phyloP scores from a whole-genome alignment of 257 asterid genomes.

The Penstemon davidsonii region DNA sequence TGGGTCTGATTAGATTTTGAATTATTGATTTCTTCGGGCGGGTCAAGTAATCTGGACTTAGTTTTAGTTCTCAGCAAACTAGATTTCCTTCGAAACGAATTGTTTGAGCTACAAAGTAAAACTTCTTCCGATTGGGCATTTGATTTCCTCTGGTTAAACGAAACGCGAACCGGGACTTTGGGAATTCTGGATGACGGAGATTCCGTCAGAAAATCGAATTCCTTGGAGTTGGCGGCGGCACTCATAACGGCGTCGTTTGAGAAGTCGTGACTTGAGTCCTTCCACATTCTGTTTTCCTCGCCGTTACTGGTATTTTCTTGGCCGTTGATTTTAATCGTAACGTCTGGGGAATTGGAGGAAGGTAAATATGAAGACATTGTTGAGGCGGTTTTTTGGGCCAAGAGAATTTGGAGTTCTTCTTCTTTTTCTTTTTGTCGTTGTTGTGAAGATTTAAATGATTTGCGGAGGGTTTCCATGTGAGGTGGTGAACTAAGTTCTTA shows the following conservation, averaged over 20 bases:
- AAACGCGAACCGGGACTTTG: too few species aligned
- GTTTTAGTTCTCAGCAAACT: constrained; percentile 15
- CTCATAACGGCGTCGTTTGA: constrained; percentile 42
- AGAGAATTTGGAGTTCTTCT: constrained; percentile 36
- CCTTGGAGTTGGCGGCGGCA: constrained; percentile 27
- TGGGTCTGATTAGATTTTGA: neutral
- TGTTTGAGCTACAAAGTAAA: constrained; percentile 3
- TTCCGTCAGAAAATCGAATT: constrained; percentile 37
- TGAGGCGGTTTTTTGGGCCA: neutral
- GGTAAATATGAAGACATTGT: too few species aligned
- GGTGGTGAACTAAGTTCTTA: neutral
- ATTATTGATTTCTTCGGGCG: neutral
- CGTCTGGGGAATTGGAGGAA: constrained; percentile 18
- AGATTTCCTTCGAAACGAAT: constrained; percentile 8
- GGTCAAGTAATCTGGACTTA: constrained; percentile 10
- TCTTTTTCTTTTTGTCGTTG: constrained; percentile 22
- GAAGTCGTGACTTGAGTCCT: constrained; percentile 51
- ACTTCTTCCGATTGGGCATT: neutral
- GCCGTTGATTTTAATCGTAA: constrained; percentile 27
- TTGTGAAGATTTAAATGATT: constrained; percentile 31
- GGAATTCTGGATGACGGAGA: too few species aligned
- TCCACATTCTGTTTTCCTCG: constrained; percentile 24
- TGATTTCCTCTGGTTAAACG: too few species aligned
- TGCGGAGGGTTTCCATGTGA: neutral
- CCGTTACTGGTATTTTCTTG: neutral